These are phyloP conservation scores for Xylaria multiplex DNA, from an alignment of 2,329 filamentous ascomycete species.

Conservation along the genomic window DNA sequence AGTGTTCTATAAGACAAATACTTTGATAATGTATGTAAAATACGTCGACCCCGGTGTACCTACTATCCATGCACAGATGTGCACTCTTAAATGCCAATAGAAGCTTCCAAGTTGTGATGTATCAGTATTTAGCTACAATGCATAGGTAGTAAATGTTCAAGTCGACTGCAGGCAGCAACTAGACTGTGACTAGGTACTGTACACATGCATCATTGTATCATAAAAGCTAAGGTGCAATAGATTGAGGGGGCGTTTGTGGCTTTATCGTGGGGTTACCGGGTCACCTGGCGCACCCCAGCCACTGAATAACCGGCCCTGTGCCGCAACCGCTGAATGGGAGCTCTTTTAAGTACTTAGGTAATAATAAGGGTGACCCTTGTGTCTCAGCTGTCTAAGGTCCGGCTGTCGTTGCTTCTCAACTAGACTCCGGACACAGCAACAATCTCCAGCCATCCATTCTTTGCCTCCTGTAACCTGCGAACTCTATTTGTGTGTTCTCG, in stretches of 20 bases:
- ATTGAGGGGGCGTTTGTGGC: slow-evolving; percentile 31
- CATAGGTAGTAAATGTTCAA: too few species aligned
- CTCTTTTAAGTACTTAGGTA: slow-evolving; percentile 23
- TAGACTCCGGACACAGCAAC: background rate
- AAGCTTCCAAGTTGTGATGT: too few species aligned
- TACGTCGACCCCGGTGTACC: too few species aligned
- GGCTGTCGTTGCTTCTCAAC: slow-evolving; percentile 21
- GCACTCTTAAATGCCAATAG: too few species aligned
- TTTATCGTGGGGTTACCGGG: slow-evolving; percentile 28
- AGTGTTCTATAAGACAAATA: too few species aligned
- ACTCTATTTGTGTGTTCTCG: slow-evolving; percentile 1
- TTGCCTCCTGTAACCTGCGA: slow-evolving; percentile 9
- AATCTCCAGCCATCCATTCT: slow-evolving; percentile 7
- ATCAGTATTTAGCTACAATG: too few species aligned
- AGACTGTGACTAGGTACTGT: too few species aligned
- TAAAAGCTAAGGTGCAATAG: background rate
- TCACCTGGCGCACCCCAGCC: slow-evolving; percentile 35
- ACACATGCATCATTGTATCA: background rate
- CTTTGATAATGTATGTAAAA: too few species aligned
- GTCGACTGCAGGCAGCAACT: background rate
- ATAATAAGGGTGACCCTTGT: slow-evolving; percentile 27
- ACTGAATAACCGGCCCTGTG: slow-evolving; percentile 24
- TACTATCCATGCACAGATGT: too few species aligned
- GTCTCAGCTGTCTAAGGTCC: slow-evolving; percentile 30
- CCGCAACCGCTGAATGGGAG: slow-evolving; percentile 25